These are phyloP conservation scores for Pseudopithomyces maydicus DNA, from an alignment of 2,329 filamentous ascomycete genomes.

Conservation along the genomic window DNA sequence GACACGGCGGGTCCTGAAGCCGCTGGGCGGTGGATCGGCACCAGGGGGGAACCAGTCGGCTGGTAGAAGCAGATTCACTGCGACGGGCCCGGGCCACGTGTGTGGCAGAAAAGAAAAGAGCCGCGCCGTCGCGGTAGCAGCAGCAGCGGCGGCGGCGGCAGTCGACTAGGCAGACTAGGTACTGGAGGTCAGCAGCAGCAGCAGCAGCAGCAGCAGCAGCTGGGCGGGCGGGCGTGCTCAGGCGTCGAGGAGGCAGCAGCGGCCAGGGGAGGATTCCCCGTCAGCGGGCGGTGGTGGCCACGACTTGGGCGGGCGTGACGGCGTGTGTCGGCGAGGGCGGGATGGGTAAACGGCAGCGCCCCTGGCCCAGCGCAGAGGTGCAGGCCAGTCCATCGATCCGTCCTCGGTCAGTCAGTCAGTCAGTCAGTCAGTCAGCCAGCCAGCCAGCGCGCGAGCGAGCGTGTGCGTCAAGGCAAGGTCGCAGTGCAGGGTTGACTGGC, in stretches of 20 bases:
- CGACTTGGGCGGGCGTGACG: neutral
- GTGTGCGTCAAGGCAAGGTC: neutral
- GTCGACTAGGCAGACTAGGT: no score
- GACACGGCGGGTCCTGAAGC: neutral
- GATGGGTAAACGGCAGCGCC: conserved; percentile 1
- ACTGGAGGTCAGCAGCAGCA: conserved; percentile 12
- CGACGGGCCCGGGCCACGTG: conserved; percentile 30
- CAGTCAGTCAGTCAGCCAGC: no score
- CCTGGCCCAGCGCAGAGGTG: neutral
- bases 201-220: conserved; percentile 3
- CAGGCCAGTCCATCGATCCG: neutral
- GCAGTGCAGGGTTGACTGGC: neutral
- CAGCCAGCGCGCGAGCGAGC: neutral
- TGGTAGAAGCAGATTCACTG: conserved; percentile 36
- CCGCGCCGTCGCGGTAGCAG: conserved; percentile 13
- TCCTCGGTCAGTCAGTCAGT: no score
- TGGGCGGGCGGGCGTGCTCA: neutral
- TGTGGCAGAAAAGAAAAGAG: conserved; percentile 10
- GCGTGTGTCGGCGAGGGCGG: conserved; percentile 6
- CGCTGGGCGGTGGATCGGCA: conserved; percentile 17
- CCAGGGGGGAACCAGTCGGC: conserved; percentile 28
- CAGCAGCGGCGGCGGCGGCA: no score
- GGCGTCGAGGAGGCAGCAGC: neutral
- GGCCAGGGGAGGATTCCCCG: neutral
- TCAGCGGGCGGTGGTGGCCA: no score